Evolutionary conservation across 306 rosid species (phyloP).

Genomic region (Malus asiatica): DNA sequence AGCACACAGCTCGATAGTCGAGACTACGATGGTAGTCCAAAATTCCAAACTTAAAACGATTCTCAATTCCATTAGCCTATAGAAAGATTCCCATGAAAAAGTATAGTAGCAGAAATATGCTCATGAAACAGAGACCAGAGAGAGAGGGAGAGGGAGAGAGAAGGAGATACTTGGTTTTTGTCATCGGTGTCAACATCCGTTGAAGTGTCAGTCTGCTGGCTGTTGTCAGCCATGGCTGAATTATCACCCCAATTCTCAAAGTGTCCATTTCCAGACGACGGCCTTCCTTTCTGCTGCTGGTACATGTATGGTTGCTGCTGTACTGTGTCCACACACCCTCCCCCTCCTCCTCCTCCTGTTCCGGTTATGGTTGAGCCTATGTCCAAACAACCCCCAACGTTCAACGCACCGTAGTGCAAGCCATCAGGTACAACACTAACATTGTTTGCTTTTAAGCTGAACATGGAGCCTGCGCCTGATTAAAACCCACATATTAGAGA

Average conservation of each 20-base stretch:
- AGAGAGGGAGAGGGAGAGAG: neutral
- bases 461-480: constrained; percentile 43
- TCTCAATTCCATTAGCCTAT: neutral
- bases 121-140: neutral
- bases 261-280: constrained; percentile 53
- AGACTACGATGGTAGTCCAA: neutral
- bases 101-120: neutral
- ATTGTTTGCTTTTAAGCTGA: constrained; percentile 50
- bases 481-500: constrained; percentile 4
- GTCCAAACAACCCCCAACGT: constrained; percentile 34
- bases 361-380: constrained; percentile 28
- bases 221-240: constrained; percentile 57
- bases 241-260: constrained; percentile 69
- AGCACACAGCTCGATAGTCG: no score
- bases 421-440: constrained; percentile 36
- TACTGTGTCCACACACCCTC: constrained; percentile 36
- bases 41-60: neutral
- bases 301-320: constrained; percentile 33
- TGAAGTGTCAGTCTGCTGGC: constrained; percentile 70
- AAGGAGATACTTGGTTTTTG: constrained; percentile 31
- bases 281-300: constrained; percentile 27
- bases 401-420: constrained; percentile 49
- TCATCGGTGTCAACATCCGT: constrained; percentile 68
- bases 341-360: constrained; percentile 31
- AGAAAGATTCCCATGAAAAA: constrained; percentile 1